Percentiles rank a stretch among this genome's conserved stretches.
These are phyloP conservation scores for Penicillium sp. DNA, from an alignment of 2,329 filamentous ascomycete species.

Conservation along the genomic window DNA sequence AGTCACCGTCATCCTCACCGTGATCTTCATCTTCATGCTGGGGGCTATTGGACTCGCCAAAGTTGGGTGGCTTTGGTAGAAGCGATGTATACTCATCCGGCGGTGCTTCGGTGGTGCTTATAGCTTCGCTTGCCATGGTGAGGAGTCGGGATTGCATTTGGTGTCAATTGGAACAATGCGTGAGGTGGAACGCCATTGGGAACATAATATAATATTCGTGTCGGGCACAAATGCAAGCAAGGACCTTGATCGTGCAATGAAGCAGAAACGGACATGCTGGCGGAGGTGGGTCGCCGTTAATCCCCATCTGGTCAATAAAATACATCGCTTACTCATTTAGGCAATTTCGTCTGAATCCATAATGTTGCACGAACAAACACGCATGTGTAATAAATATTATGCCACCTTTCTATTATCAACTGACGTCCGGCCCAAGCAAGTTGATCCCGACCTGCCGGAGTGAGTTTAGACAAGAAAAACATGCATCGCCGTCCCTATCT, in stretches of 20 bases:
- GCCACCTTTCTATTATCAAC: neutral
- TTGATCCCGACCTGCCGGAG: neutral
- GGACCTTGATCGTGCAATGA: neutral
- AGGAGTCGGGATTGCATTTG: neutral
- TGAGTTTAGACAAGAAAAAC: neutral
- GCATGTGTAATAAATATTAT: neutral
- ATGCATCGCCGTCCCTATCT: neutral
- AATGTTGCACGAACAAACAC: neutral
- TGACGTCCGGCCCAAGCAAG: neutral
- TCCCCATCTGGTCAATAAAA: neutral
- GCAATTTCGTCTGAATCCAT: neutral
- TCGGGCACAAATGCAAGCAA: neutral
- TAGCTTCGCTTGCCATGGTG: neutral
- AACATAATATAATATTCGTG: neutral
- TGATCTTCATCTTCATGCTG: slow-evolving; percentile 8
- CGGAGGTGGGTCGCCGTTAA: neutral
- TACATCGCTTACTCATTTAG: neutral
- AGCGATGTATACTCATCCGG: slow-evolving; percentile 27
- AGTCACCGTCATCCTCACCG: neutral
- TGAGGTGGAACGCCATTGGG: neutral
- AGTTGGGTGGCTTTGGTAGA: slow-evolving; percentile 21
- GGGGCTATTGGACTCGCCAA: slow-evolving; percentile 9
- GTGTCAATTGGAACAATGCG: neutral
- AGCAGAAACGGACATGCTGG: neutral
- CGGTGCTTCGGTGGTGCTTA: neutral